Conservation (phyloP, 108 stramenopile species). For the Pelagomonas calceolata region DNA sequence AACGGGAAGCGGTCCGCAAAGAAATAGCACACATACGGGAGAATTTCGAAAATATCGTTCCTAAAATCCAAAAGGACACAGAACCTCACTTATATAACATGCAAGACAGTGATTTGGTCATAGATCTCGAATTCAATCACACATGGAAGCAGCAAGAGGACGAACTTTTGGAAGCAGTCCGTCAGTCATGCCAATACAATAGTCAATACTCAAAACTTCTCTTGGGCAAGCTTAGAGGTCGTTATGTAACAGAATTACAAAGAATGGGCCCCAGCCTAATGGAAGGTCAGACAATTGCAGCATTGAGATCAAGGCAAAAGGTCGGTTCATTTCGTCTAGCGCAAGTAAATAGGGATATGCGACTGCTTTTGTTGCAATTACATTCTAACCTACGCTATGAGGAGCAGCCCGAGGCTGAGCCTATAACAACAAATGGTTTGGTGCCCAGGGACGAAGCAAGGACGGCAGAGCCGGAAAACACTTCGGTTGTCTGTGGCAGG, state of each 20-base stretch:
- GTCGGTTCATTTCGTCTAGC: slow-evolving; percentile 6
- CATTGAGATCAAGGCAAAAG: not conserved
- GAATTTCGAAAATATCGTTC: slow-evolving; percentile 30
- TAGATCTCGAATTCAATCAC: slow-evolving; percentile 35
- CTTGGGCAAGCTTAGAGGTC: slow-evolving; percentile 25
- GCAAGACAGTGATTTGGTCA: slow-evolving; percentile 18
- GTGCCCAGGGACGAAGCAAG: too few species aligned
- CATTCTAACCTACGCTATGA: not conserved
- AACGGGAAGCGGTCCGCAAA: slow-evolving; percentile 36
- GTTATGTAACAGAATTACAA: not conserved
- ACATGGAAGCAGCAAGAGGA: slow-evolving; percentile 23
- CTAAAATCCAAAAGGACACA: slow-evolving; percentile 27
- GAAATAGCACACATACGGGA: slow-evolving; percentile 13
- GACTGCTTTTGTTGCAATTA: not conserved
- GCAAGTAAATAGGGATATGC: not conserved
- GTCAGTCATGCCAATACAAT: slow-evolving; percentile 34
- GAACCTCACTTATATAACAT: slow-evolving; percentile 22
- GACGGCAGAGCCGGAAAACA: too few species aligned
- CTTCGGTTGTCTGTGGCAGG: too few species aligned
- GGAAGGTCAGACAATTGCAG: slow-evolving; percentile 10
- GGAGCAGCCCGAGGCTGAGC: not conserved
- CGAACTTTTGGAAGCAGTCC: slow-evolving; percentile 39
- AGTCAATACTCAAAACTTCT: slow-evolving; percentile 21
- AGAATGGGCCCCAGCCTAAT: not conserved
- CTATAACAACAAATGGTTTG: too few species aligned